Percentiles rank a stretch among this genome's conserved stretches.
Evolutionary conservation across 73 alveolate genomes (phyloP).

Genomic region (Tetrahymena thermophila): DNA sequence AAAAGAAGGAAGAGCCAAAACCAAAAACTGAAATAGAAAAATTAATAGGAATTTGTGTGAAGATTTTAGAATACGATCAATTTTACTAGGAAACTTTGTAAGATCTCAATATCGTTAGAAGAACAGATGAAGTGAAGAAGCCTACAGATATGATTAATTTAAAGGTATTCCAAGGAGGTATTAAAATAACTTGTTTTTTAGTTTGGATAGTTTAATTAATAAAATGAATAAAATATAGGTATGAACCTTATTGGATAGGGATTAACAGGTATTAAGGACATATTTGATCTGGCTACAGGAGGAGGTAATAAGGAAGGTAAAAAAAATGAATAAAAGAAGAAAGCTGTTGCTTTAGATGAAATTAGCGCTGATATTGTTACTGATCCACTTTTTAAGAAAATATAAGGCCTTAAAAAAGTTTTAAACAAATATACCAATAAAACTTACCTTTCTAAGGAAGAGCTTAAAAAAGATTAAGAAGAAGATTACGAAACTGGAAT

Average conservation of each 20-base stretch:
- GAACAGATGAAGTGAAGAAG: not conserved
- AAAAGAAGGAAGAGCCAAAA: not conserved
- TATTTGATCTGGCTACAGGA: not conserved
- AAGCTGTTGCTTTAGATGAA: not conserved
- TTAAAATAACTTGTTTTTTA: not conserved
- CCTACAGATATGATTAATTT: not conserved
- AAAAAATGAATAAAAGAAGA: not conserved
- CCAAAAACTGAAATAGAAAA: constrained; percentile 13
- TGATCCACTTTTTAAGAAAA: constrained; percentile 35
- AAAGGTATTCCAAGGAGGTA: not conserved
- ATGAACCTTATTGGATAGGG: not conserved
- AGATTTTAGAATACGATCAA: constrained; percentile 25
- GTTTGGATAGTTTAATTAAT: not conserved
- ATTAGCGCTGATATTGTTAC: constrained; percentile 23
- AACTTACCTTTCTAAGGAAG: constrained; percentile 6
- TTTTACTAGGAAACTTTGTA: constrained; percentile 5
- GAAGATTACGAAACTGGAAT: constrained; percentile 22
- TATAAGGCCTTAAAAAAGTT: constrained; percentile 17
- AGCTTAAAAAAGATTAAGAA: constrained; percentile 17
- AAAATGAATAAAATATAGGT: not conserved
- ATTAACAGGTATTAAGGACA: not conserved
- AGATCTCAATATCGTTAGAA: not conserved
- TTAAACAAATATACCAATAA: constrained; percentile 24
- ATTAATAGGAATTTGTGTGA: not conserved
- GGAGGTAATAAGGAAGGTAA: not conserved